Evolutionary conservation across 768 basidiomycete species (phyloP), one percentile per base, ranked within the genome.

Genomic region (Strobilomyces confusus): DNA sequence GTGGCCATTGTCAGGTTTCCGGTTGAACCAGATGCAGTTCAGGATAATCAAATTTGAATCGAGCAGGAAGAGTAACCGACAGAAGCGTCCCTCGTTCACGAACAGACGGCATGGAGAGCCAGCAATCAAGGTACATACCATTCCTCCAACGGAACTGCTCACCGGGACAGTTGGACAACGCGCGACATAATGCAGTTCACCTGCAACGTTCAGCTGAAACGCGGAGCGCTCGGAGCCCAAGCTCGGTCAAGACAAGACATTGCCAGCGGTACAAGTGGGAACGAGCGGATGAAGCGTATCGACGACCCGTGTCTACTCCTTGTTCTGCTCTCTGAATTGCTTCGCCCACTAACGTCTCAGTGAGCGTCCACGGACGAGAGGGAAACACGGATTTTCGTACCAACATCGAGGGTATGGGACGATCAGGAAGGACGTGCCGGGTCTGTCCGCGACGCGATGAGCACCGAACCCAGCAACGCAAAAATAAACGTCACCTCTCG

Each of bases 381-480:
- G 44, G 23, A 23, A 29, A 40, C 0, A n/a, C 22, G 19, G 26
- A 9, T 15, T 19, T 49, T 70, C 86, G 52, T 57, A 89, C 90
- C 72, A 77, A 72, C 81, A 86, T 85, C 1, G 91, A 92, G 47
- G 91, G 91, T 65, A 93, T 92, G 15, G 81, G 77, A 51, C 82
- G 77, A 49, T 73, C 74, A 6, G 90, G 90, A 58, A 80, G 78
- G 29, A 78, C 64, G 29, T 78, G 68, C 49, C 88, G 77, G 60
- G 73, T 72, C 89, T 91, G 59, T 41, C 55, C 47, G 38, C 23
- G n/a, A 38, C 9, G 42, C 8, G 9, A 17, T 60, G 20, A 68
- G 49, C 42, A 37, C 44, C 20, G 40, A 36, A 40, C 30, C 20
- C 11, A 26, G 33, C 46, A 40, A n/a, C 9, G 20, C 42, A 44